Conservation (phyloP, 257 asterid species). For the Solanum infundibuliforme region DNA sequence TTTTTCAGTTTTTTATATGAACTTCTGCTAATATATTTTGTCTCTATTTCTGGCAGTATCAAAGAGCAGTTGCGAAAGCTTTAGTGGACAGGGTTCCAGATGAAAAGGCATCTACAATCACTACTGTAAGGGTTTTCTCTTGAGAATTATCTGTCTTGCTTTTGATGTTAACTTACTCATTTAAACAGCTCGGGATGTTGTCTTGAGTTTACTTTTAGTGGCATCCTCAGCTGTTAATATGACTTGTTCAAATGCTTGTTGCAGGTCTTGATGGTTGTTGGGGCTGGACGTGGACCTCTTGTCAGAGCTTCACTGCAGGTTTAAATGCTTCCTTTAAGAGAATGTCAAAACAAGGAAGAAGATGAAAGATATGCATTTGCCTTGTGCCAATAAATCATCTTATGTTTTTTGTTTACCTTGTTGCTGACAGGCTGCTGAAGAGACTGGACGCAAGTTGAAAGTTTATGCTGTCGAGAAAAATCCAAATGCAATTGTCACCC, state of each 20-base stretch:
- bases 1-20: too few relatives aligned
- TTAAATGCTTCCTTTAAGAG: not conserved
- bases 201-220: not conserved
- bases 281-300: slow-evolving; percentile 99
- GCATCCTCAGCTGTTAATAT: not conserved
- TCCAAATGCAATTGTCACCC: slow-evolving; percentile 96
- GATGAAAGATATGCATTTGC: not conserved
- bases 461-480: slow-evolving; percentile 96
- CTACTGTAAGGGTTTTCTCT: slow-evolving; percentile 46
- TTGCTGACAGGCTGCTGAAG: slow-evolving; percentile 83
- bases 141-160: not conserved
- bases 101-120: slow-evolving; percentile 57
- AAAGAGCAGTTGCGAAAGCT: slow-evolving; percentile 89
- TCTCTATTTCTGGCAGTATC: slow-evolving; percentile 49
- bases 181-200: not conserved
- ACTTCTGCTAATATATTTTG: too few relatives aligned
- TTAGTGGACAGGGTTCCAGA: slow-evolving; percentile 85
- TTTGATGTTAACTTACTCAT: not conserved
- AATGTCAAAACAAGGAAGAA: not conserved
- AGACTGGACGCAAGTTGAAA: slow-evolving; percentile 81
- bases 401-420: not conserved
- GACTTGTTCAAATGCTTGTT: slow-evolving; percentile 7
- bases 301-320: slow-evolving; percentile 98
- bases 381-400: not conserved
- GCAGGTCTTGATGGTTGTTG: slow-evolving; percentile 97